Conservation (phyloP, 2,329 filamentous ascomycete species). For the Scedosporium minutisporum region DNA sequence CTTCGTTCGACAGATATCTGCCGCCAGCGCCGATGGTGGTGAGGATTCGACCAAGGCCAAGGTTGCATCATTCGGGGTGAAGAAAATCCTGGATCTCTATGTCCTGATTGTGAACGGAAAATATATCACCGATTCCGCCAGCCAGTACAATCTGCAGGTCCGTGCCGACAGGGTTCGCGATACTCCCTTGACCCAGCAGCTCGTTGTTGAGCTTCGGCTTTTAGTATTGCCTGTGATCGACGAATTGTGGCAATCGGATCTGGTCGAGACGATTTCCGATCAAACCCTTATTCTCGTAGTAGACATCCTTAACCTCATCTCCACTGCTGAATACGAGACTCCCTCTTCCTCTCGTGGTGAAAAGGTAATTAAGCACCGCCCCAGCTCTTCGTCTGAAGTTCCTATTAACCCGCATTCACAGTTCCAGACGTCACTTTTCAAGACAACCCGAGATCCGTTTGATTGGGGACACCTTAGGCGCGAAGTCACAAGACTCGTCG, state of each 20-base stretch:
- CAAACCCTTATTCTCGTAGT: conserved; percentile 70
- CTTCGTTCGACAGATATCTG: conserved; percentile 48
- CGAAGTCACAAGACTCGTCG: conserved; percentile 22
- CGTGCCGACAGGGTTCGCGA: conserved; percentile 31
- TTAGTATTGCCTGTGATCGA: conserved; percentile 67
- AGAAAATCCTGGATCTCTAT: conserved; percentile 79
- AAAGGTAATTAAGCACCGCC: conserved; percentile 33
- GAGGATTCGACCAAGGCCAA: conserved; percentile 37
- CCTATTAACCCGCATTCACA: conserved; percentile 9
- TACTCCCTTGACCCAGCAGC: conserved; percentile 50
- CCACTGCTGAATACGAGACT: conserved; percentile 67
- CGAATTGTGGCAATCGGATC: conserved; percentile 74
- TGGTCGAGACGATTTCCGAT: conserved; percentile 72
- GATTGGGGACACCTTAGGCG: conserved; percentile 29
- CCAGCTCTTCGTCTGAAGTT: conserved; percentile 16
- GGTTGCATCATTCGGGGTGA: conserved; percentile 52
- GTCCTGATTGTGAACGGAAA: conserved; percentile 67
- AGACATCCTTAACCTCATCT: conserved; percentile 70
- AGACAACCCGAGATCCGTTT: conserved; percentile 33
- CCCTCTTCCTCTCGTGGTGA: conserved; percentile 46
- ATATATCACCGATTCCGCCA: conserved; percentile 66
- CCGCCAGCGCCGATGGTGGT: conserved; percentile 20
- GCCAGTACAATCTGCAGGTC: conserved; percentile 37
- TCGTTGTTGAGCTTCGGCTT: conserved; percentile 77
- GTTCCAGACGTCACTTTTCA: conserved; percentile 23